Percentiles rank a stretch among this genome's conserved stretches.
Evolutionary conservation across 257 asterid species (phyloP).

Genomic region (Capsicum baccatum): DNA sequence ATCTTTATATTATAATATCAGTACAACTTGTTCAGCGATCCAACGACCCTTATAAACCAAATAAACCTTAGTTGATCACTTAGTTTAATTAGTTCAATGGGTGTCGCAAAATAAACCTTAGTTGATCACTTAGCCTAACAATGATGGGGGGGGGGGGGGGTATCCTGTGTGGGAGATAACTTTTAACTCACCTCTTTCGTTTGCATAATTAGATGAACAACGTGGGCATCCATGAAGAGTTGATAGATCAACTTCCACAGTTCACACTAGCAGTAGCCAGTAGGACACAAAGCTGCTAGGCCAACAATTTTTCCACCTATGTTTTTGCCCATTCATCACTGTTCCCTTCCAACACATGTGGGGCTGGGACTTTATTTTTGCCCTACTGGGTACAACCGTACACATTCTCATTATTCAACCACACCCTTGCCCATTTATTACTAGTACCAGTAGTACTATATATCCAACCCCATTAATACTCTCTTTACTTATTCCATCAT

Average conservation of each 20-base stretch:
- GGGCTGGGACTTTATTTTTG: neutral
- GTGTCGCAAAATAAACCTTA: no score
- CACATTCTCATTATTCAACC: constrained; percentile 21
- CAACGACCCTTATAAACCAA: neutral
- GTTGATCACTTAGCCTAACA: neutral
- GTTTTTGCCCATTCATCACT: neutral
- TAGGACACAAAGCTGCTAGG: neutral
- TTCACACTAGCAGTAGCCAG: neutral
- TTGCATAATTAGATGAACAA: neutral
- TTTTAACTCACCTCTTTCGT: neutral
- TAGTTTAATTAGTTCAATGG: no score
- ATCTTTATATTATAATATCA: neutral
- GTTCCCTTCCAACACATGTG: neutral
- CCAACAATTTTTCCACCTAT: neutral
- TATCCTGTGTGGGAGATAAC: neutral
- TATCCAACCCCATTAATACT: neutral
- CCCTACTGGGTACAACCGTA: constrained; percentile 33
- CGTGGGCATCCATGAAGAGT: neutral
- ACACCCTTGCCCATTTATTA: neutral
- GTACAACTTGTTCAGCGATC: neutral
- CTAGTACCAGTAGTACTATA: no score
- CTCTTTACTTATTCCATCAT: neutral
- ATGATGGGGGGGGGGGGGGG: neutral
- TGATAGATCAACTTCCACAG: neutral
- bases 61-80: no score